Base-by-base conservation (phyloP, 352 stramenopile genomes). In the Thalassiosira pacifica region DNA sequence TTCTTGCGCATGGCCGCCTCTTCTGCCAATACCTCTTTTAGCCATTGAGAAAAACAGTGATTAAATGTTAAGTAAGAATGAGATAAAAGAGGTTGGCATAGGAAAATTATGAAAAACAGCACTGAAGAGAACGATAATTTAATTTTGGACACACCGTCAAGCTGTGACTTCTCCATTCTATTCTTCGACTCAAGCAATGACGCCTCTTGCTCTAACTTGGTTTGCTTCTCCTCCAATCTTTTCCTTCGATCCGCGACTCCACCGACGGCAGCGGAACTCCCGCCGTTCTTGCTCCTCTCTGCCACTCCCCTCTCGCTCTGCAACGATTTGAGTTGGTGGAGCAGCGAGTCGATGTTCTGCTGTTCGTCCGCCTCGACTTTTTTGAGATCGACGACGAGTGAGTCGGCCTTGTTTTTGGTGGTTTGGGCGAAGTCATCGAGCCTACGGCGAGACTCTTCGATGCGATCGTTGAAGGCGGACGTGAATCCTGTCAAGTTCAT, bases 161-260 rank as follows among this genome's bases (percentile, higher is more conserved):
- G 69, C 18, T 71, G 26, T 32, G 48, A 42, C 53, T 79, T 16
- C 26, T 76, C 78, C 1, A 61, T 57, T 60, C 61, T n/a, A 57
- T 89, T 82, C 34, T 74, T 82, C 18, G 45, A 48, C 37, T 83
- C 29, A 19, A 81, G 52, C 16, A 67, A 48, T 13, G 76, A 61
- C 32, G 82, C 37, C 24, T 80, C 59, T 10, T 72, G 24, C 40
- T 85, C 52, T 11, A 89, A 65, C 40, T 76, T 74, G 4, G 22
- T 6, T 59, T 85, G 60, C 48, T 83, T 86, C n/a, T 73, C n/a
- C 66, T 85, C 74, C 29, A 89, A 69, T 22, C 74, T 75, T 27
- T 68, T 74, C 32, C 69, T 67, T 40, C 79, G 67, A 24, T 78
- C 65, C 0, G 69, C 63, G 40, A 89, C 6, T 19, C 83, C 72